Percentiles rank a stretch among this genome's conserved stretches.
Conservation (phyloP, 176 grass and related monocot species). For the Oryza brachyantha region DNA sequence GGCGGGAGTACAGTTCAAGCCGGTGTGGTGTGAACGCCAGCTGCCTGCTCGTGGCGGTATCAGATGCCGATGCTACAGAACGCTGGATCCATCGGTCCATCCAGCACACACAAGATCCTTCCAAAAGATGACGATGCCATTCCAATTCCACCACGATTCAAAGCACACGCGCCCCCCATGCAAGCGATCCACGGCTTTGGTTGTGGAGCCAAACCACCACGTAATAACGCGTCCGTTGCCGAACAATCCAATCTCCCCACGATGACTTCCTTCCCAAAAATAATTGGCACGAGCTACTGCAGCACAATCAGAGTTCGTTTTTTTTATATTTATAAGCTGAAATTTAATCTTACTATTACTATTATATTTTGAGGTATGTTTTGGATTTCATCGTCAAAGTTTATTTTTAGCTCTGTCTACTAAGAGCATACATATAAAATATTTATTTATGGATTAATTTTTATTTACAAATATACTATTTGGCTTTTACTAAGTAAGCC, state of each 20-base stretch:
- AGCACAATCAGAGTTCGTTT: too few species aligned
- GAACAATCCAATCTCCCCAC: not conserved
- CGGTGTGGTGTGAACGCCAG: not conserved
- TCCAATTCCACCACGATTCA: not conserved
- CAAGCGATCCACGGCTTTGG: not conserved
- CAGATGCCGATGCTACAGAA: not conserved
- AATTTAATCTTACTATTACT: too few species aligned
- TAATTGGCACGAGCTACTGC: not conserved
- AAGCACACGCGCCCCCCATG: slow-evolving; percentile 17
- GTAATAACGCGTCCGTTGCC: not conserved
- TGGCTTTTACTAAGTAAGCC: too few species aligned
- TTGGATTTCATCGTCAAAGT: too few species aligned
- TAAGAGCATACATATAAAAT: too few species aligned
- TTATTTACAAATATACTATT: too few species aligned
- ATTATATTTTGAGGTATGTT: too few species aligned
- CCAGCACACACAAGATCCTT: not conserved
- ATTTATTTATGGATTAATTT: too few species aligned
- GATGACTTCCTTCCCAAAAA: not conserved
- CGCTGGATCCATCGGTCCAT: too few species aligned
- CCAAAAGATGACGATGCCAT: not conserved
- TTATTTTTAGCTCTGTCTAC: too few species aligned
- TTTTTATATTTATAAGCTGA: too few species aligned
- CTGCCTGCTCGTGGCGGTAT: not conserved
- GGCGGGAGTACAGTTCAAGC: too few species aligned
- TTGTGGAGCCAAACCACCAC: not conserved